A percentile compares a stretch with the other conserved stretches of the same genome.
phyloP scores from a whole-genome alignment of 2,329 filamentous ascomycete species.

The Chaetomiaceae sp. region DNA sequence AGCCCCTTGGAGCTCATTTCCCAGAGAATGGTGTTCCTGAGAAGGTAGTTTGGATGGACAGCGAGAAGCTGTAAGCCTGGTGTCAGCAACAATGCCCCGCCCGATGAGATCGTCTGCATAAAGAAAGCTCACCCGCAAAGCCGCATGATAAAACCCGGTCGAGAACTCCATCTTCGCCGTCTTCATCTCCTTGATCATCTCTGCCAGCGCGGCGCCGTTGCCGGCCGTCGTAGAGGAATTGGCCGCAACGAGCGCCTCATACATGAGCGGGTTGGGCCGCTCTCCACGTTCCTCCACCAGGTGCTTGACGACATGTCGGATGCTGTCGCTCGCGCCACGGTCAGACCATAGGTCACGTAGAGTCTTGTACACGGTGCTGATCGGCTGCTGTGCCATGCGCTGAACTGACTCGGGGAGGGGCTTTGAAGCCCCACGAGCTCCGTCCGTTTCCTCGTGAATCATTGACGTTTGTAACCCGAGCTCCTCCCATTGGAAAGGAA shows the following conservation, averaged over 20 bases:
- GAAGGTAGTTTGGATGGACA: conserved; percentile 78
- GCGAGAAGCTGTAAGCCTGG: conserved; percentile 56
- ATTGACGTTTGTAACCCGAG: too few relatives aligned
- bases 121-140: conserved; percentile 56
- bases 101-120: neutral
- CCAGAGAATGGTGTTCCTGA: conserved; percentile 65
- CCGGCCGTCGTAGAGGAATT: conserved; percentile 61
- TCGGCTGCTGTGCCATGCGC: conserved; percentile 2
- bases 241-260: conserved; percentile 68
- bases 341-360: conserved; percentile 37
- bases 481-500: too few relatives aligned
- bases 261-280: conserved; percentile 55
- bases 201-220: conserved; percentile 57
- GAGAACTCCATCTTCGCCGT: conserved; percentile 57
- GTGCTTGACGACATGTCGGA: conserved; percentile 53
- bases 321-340: conserved; percentile 33
- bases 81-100: conserved; percentile 20
- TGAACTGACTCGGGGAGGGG: neutral
- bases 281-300: conserved; percentile 54
- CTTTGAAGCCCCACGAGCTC: too few relatives aligned
- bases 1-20: conserved; percentile 74
- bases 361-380: conserved; percentile 43
- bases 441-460: too few relatives aligned
- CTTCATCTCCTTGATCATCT: conserved; percentile 70
- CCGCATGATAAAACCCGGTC: conserved; percentile 63